phyloP scores from a whole-genome alignment of 1,139 yeast species.

The Suhomyces guaymorum region DNA sequence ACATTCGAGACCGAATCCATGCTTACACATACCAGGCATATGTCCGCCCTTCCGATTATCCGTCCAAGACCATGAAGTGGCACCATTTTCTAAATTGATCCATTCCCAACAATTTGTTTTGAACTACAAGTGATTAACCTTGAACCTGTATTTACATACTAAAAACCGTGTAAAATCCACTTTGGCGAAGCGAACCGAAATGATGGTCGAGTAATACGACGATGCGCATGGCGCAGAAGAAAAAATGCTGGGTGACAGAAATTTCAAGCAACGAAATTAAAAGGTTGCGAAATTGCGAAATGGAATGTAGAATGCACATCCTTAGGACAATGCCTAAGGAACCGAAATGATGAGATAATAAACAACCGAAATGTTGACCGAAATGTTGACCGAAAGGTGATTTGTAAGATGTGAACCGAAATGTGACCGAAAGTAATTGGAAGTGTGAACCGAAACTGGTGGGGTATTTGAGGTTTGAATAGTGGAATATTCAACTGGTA shows the following conservation, averaged over 20 bases:
- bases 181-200: constrained; percentile 4
- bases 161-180: constrained; percentile 1
- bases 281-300: background rate
- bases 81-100: no score
- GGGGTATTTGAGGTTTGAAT: background rate
- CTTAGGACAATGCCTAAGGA: no score
- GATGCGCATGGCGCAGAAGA: background rate
- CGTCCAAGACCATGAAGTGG: no score
- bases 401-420: background rate
- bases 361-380: constrained; percentile 1
- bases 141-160: constrained; percentile 1
- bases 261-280: constrained; percentile 1
- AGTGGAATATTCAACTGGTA: no score
- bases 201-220: background rate
- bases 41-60: no score
- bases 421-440: background rate
- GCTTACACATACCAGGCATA: no score
- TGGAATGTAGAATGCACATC: background rate
- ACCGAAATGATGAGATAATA: background rate
- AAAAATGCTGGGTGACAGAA: no score
- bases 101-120: no score
- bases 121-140: no score
- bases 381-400: background rate
- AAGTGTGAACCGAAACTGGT: background rate
- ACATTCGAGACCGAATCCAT: no score